These are phyloP conservation scores for Cicer bijugum DNA, from an alignment of 306 rosid genomes.

Conservation along the genomic window DNA sequence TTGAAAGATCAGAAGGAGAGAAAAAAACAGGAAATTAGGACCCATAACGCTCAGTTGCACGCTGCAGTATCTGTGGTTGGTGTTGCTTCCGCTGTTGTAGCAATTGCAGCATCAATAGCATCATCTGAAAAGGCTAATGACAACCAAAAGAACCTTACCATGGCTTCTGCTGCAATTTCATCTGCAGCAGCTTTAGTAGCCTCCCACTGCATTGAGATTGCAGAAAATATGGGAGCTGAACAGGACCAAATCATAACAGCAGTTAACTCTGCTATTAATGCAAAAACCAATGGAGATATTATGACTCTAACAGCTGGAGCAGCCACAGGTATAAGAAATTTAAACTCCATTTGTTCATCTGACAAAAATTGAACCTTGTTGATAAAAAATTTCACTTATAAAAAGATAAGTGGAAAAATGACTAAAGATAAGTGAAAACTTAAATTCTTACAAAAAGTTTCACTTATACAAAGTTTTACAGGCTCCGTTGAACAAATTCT, in stretches of 20 bases:
- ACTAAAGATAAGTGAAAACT: too few relatives aligned
- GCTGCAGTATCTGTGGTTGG: constrained; percentile 95
- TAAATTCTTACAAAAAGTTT: background rate
- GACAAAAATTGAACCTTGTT: constrained; percentile 25
- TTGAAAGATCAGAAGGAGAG: constrained; percentile 90
- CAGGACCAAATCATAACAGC: constrained; percentile 69
- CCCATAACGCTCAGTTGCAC: constrained; percentile 87
- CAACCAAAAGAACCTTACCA: constrained; percentile 52
- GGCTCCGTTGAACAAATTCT: constrained; percentile 11
- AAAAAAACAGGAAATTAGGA: constrained; percentile 90
- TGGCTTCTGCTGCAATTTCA: constrained; percentile 70
- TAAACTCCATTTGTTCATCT: constrained; percentile 15
- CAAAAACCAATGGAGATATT: constrained; percentile 86
- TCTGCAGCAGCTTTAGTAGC: constrained; percentile 96
- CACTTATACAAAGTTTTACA: background rate
- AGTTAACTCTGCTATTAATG: constrained; percentile 83
- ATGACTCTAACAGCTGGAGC: constrained; percentile 96
- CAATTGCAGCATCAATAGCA: constrained; percentile 70
- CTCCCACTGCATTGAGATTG: constrained; percentile 95
- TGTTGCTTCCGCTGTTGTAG: constrained; percentile 92
- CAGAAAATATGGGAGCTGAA: constrained; percentile 96
- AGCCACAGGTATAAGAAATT: constrained; percentile 71
- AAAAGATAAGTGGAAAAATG: background rate
- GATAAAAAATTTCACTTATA: background rate
- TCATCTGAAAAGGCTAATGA: constrained; percentile 54